These are phyloP conservation scores for Quercus aquifolioides DNA, from an alignment of 306 rosid species.

Conservation along the genomic window DNA sequence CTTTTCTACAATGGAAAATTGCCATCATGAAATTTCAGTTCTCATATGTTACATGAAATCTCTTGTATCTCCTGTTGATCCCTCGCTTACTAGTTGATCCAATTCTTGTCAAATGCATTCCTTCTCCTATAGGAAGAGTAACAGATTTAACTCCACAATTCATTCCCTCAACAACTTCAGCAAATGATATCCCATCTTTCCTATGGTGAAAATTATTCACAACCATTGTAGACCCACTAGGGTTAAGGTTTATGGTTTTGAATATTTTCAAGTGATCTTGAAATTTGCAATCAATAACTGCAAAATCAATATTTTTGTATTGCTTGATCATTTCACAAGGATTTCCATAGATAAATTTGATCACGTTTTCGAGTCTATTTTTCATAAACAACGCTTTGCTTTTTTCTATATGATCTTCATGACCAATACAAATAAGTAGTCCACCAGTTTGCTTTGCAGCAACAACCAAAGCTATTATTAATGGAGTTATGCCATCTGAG, in stretches of 20 bases:
- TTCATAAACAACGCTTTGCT: background rate
- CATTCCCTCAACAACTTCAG: conserved; percentile 10
- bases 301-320: conserved; percentile 13
- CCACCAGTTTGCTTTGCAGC: conserved; percentile 31
- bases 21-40: background rate
- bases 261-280: conserved; percentile 1
- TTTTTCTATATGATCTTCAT: background rate
- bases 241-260: conserved; percentile 20
- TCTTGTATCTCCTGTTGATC: conserved; percentile 10
- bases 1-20: background rate
- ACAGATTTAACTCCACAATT: background rate
- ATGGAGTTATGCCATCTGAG: conserved; percentile 11
- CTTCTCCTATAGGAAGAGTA: conserved; percentile 15
- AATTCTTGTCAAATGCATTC: conserved; percentile 13
- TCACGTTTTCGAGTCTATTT: conserved; percentile 2
- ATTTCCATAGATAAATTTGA: conserved; percentile 6
- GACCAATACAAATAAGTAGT: conserved; percentile 12
- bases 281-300: conserved; percentile 22
- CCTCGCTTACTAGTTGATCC: background rate
- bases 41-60: conserved; percentile 27
- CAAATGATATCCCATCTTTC: background rate
- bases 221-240: conserved; percentile 9
- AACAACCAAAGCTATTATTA: conserved; percentile 18
- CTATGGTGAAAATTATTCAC: background rate
- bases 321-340: conserved; percentile 13